Evolutionary conservation across 768 basidiomycete genomes (phyloP), one percentile per base, ranked within the genome.

Genomic region (Pleurotus tuber-regium): DNA sequence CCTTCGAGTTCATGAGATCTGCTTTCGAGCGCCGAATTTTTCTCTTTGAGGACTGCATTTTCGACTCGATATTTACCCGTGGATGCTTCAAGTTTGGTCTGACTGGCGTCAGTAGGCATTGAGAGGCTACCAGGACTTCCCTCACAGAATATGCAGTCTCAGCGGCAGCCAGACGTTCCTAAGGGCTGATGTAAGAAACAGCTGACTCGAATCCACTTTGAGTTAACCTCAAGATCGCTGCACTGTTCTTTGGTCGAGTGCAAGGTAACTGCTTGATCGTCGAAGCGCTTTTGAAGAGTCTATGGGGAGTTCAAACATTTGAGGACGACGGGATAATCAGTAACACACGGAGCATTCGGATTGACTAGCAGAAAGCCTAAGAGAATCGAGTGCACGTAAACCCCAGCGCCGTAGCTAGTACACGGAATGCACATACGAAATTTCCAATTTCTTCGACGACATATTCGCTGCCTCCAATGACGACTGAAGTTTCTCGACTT

Each of bases 241-340:
- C 52, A 50, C 25, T 50, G 50, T 50, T 80, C 74, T 54, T 72
- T 75, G 5, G 71, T 71, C 25, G 76, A 58, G 16, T 68, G 64
- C 29, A 78, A 54, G 2, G 73, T 68, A 2, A 71, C 63, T 6
- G 68, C 62, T 54, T 80, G 78, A 18, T 74, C 72, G 16, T 80
- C 77, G 50, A 72, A 74, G 16, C 59, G 52, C 40, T 62, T 61
- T 51, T 63, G 57, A 18, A 61, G 31, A 39, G 63, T 56, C 57
- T 57, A 46, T 9, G 4, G 10, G n/a, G 44, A 23, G 9, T 9
- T n/a, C 12, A 26, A 21, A 2, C 14, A 40, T 16, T 14, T 19
- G 43, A 30, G 8, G 14, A 30, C 21, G 4, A 8, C 28, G 12
- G 16, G 9, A 16, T 16, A 11, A 14, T 19, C 7, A 7, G 10